Percentiles rank a stretch among this genome's conserved stretches.
Evolutionary conservation across 192 early-diverging fungal species (phyloP).

Genomic region (Cetraspora pellucida): DNA sequence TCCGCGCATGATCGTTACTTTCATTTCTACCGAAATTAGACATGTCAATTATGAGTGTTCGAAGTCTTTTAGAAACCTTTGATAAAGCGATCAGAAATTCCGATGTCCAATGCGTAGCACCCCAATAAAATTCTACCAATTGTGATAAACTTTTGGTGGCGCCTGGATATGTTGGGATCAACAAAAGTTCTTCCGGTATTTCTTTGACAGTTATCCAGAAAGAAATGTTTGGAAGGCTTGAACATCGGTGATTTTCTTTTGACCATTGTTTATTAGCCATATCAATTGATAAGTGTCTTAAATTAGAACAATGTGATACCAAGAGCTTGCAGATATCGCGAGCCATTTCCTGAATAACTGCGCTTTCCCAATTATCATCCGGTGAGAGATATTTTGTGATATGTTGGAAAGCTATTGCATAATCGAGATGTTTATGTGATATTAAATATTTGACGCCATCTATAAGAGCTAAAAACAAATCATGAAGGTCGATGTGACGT

Average conservation of each 20-base stretch:
- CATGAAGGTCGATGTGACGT: not conserved
- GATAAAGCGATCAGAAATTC: constrained; percentile 1
- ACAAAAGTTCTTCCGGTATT: not conserved
- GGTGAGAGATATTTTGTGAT: not conserved
- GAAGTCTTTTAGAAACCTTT: not conserved
- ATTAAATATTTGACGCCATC: constrained; percentile 9
- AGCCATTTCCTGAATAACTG: not conserved
- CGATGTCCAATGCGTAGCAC: constrained; percentile 2
- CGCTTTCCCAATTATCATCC: not conserved
- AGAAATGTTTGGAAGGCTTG: constrained; percentile 11
- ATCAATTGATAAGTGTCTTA: constrained; percentile 7
- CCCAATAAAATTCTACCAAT: constrained; percentile 12
- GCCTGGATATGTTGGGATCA: not conserved
- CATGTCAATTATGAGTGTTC: constrained; percentile 12
- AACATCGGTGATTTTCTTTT: not conserved
- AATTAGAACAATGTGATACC: constrained; percentile 3
- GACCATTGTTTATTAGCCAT: constrained; percentile 10
- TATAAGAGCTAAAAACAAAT: not conserved
- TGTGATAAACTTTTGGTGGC: constrained; percentile 1
- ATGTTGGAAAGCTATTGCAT: not conserved
- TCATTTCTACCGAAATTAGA: constrained; percentile 16
- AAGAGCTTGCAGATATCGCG: constrained; percentile 3
- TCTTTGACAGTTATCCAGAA: constrained; percentile 5
- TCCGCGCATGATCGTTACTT: not conserved
- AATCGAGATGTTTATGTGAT: not conserved